Conservation (phyloP, 495 filamentous ascomycete genomes). For the Lichina pygmaea region DNA sequence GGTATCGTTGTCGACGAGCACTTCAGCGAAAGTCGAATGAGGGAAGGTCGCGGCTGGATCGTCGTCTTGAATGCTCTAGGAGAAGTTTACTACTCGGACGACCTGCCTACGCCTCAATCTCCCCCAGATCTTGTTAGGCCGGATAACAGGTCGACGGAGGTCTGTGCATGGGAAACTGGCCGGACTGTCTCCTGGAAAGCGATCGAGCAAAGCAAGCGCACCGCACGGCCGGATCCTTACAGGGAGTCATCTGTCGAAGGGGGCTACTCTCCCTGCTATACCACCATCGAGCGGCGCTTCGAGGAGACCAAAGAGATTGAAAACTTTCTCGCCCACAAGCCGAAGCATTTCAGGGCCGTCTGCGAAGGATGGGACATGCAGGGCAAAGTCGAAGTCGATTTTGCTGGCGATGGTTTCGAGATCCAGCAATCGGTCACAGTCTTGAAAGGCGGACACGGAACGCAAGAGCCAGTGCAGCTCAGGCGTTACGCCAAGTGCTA, state of each 20-base stretch:
- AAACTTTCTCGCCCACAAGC: conserved; percentile 42
- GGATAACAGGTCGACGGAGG: conserved; percentile 15
- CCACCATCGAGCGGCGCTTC: conserved; percentile 35
- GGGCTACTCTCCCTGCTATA: conserved; percentile 40
- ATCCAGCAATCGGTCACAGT: conserved; percentile 9
- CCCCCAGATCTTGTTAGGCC: conserved; percentile 3
- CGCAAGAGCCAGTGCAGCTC: conserved; percentile 5
- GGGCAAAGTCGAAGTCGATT: conserved; percentile 65
- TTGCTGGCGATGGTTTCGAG: conserved; percentile 48
- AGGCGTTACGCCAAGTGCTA: conserved; percentile 24
- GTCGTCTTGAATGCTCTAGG: conserved; percentile 74
- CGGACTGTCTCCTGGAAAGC: conserved; percentile 56
- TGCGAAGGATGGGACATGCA: conserved; percentile 88
- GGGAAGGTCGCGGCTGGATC: conserved; percentile 53
- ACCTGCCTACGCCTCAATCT: conserved; percentile 24
- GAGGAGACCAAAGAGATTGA: conserved; percentile 65
- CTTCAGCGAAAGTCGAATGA: conserved; percentile 38
- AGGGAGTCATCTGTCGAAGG: conserved; percentile 26
- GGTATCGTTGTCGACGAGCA: conserved; percentile 63
- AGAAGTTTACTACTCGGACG: conserved; percentile 63
- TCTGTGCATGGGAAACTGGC: conserved; percentile 58
- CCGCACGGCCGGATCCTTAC: conserved; percentile 43
- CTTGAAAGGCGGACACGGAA: not conserved
- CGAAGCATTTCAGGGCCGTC: conserved; percentile 47
- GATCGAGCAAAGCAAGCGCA: conserved; percentile 46